These are phyloP conservation scores for Phytophthora hybrid DNA, from an alignment of 352 stramenopile genomes.

Conservation along the genomic window DNA sequence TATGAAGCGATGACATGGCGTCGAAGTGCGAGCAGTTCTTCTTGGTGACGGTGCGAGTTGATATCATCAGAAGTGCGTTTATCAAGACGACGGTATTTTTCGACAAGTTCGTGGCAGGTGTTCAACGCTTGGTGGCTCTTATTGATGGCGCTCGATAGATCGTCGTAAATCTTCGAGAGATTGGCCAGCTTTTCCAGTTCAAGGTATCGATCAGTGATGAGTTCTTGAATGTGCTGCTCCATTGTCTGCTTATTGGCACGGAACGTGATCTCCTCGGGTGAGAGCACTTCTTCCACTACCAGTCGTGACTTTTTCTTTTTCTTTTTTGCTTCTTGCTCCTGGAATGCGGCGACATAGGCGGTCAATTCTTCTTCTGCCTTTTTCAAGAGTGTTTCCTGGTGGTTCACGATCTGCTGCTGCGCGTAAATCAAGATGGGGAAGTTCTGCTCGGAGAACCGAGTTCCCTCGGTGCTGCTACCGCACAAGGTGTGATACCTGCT, in stretches of 20 bases:
- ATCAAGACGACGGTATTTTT: conserved; percentile 45
- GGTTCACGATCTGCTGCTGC: conserved; percentile 63
- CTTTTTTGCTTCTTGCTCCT: conserved; percentile 73
- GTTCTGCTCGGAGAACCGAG: conserved; percentile 68
- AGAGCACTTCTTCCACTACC: conserved; percentile 73
- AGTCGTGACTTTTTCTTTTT: conserved; percentile 89
- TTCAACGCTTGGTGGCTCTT: conserved; percentile 73
- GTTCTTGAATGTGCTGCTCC: conserved; percentile 44
- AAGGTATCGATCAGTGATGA: conserved; percentile 33
- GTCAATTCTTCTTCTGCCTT: conserved; percentile 40
- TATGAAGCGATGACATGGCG: conserved; percentile 56
- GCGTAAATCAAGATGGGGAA: conserved; percentile 68
- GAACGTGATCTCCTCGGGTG: conserved; percentile 71
- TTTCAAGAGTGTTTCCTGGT: conserved; percentile 44
- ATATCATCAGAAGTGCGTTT: neutral
- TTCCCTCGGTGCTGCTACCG: conserved; percentile 37
- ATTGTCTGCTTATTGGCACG: conserved; percentile 48
- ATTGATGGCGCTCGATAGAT: conserved; percentile 56
- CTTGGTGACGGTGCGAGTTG: neutral
- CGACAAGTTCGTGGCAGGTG: conserved; percentile 53
- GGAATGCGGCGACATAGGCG: conserved; percentile 54
- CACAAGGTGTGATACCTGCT: conserved; percentile 59
- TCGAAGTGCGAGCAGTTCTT: conserved; percentile 26
- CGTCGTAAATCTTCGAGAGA: conserved; percentile 36
- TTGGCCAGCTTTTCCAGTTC: conserved; percentile 39